Conservation (phyloP, 371 early-diverging fungal genomes). For the Batrachochytrium dendrobatidis region DNA sequence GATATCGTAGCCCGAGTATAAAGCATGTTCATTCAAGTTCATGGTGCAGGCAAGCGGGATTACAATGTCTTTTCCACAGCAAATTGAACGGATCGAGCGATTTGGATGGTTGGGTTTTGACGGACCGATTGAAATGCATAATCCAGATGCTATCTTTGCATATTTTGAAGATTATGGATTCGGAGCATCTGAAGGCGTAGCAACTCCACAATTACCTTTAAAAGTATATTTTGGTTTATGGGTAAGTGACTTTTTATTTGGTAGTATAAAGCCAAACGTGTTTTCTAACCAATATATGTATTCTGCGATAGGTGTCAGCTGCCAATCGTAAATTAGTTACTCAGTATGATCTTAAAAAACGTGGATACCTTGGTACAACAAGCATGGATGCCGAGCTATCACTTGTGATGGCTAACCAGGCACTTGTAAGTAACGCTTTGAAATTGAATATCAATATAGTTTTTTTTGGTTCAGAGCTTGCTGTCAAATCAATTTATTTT, state of each 20-base stretch:
- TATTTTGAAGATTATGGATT: conserved; percentile 74
- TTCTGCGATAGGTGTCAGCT: conserved; percentile 55
- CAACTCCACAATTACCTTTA: conserved; percentile 30
- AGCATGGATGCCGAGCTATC: conserved; percentile 97
- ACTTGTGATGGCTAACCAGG: conserved; percentile 93
- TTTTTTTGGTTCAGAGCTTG: neutral
- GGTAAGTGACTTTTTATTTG: neutral
- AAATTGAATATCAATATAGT: no score
- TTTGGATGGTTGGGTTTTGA: conserved; percentile 68
- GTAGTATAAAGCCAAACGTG: neutral
- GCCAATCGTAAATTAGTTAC: conserved; percentile 69
- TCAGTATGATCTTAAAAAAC: conserved; percentile 82
- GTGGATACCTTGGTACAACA: conserved; percentile 90
- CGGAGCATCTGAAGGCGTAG: conserved; percentile 20
- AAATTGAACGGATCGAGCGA: conserved; percentile 68
- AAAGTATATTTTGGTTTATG: conserved; percentile 63
- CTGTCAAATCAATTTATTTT: neutral
- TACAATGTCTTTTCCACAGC: conserved; percentile 58
- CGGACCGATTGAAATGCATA: conserved; percentile 76
- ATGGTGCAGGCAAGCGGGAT: conserved; percentile 66
- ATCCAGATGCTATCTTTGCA: conserved; percentile 69
- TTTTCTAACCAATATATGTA: conserved; percentile 43
- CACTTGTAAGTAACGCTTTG: conserved; percentile 44
- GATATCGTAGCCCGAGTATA: conserved; percentile 32
- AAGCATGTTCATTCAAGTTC: conserved; percentile 70